phyloP scores from a whole-genome alignment of 371 early-diverging fungal species.

The Syncephalastrum contaminatum region DNA sequence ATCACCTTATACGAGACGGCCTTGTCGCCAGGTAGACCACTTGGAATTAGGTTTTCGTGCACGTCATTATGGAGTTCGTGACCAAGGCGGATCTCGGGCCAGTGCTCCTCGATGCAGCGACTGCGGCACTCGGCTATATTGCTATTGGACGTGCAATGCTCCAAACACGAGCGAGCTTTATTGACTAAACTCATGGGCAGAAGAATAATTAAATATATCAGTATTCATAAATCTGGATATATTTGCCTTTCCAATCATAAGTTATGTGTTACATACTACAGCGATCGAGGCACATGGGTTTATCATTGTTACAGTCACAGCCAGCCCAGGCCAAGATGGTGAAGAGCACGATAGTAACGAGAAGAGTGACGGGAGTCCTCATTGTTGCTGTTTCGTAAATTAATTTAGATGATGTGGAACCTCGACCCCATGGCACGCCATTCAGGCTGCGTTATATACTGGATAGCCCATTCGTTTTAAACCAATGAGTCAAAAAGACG shows the following conservation, averaged over 20 bases:
- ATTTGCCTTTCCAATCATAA: background rate
- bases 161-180: constrained; percentile 4
- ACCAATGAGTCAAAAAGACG: too few species aligned
- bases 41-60: too few species aligned
- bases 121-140: background rate
- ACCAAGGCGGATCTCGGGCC: background rate
- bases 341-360: constrained; percentile 2
- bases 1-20: too few species aligned
- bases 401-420: too few species aligned
- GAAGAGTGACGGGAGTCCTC: background rate
- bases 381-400: too few species aligned
- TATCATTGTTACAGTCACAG: constrained; percentile 2
- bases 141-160: background rate
- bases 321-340: background rate
- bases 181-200: background rate
- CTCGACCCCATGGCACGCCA: too few species aligned
- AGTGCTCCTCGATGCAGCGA: background rate
- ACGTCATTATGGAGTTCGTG: too few species aligned
- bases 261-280: constrained; percentile 6
- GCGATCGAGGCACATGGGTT: constrained; percentile 2
- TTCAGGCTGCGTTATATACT: too few species aligned
- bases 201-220: background rate
- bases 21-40: too few species aligned
- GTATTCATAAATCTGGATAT: constrained; percentile 1
- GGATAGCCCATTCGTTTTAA: too few species aligned